Conservation (phyloP, 208 protist species). For the Leishmania mexicana region DNA sequence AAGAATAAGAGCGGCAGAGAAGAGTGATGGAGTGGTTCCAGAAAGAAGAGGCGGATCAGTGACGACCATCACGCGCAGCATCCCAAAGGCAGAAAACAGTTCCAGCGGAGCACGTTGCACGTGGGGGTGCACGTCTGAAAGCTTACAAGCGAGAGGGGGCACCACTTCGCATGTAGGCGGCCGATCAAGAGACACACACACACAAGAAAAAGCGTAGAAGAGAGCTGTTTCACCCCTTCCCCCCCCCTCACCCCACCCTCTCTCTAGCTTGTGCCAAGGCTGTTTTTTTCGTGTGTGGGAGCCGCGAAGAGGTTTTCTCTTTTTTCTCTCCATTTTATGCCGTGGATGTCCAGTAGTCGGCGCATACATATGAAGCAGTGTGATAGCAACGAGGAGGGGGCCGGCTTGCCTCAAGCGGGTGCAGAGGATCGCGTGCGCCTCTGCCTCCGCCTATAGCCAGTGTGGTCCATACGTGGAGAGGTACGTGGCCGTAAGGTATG, state of each 20-base stretch:
- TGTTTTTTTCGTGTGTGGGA: not conserved
- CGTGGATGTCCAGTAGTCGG: not conserved
- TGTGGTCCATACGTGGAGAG: conserved; percentile 6
- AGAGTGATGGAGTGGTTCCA: not conserved
- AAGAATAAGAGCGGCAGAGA: not conserved
- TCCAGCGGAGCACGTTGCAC: not conserved
- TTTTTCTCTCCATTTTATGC: not conserved
- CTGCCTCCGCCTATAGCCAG: not conserved
- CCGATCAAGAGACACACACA: not conserved
- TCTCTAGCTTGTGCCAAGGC: not conserved
- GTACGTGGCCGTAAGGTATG: conserved; percentile 13
- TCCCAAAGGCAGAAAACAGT: not conserved
- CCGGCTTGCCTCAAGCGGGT: not conserved
- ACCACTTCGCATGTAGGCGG: not conserved
- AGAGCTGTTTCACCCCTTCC: not conserved
- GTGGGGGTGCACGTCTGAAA: not conserved
- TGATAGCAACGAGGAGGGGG: not conserved
- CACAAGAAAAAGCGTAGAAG: not conserved
- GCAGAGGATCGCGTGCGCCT: not conserved
- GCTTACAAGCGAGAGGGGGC: not conserved
- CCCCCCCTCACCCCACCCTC: too few species aligned
- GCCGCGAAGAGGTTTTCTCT: not conserved
- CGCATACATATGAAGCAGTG: not conserved
- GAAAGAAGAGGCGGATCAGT: not conserved
- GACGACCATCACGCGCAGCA: not conserved